Evolutionary conservation across 352 stramenopile genomes (phyloP).

Genomic region (Pseudoperonospora humuli): DNA sequence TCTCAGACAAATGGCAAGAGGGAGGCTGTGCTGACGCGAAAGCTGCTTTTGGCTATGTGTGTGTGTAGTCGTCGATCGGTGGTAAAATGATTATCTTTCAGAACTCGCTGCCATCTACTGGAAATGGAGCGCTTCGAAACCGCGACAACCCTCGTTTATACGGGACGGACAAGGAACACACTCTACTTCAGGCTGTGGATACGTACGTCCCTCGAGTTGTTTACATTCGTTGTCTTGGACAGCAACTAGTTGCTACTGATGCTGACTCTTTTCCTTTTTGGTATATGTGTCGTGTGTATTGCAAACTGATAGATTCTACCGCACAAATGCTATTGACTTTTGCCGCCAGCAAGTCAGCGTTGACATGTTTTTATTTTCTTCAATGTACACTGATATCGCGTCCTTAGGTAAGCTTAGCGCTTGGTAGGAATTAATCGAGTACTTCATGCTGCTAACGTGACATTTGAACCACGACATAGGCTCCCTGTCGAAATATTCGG

Average conservation of each 20-base stretch:
- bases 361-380: constrained; percentile 97
- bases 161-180: constrained; percentile 85
- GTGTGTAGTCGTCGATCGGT: constrained; percentile 62
- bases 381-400: constrained; percentile 95
- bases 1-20: not conserved
- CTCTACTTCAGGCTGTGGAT: constrained; percentile 84
- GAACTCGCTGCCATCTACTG: constrained; percentile 69
- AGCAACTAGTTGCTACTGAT: not conserved
- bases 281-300: not conserved
- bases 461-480: constrained; percentile 20
- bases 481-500: constrained; percentile 93
- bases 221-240: not conserved
- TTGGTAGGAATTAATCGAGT: not conserved
- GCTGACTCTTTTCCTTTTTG: not conserved
- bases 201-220: constrained; percentile 32
- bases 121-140: constrained; percentile 73
- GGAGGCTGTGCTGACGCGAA: constrained; percentile 1
- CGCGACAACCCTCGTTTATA: constrained; percentile 76
- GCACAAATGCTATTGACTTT: constrained; percentile 93
- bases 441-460: constrained; percentile 4
- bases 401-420: constrained; percentile 64
- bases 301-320: constrained; percentile 72
- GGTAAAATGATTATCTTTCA: constrained; percentile 88
- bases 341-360: constrained; percentile 97
- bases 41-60: constrained; percentile 1